Evolutionary conservation across 306 rosid genomes (phyloP), one percentile per base, ranked within the genome.

Genomic region (Crotalaria pallida): DNA sequence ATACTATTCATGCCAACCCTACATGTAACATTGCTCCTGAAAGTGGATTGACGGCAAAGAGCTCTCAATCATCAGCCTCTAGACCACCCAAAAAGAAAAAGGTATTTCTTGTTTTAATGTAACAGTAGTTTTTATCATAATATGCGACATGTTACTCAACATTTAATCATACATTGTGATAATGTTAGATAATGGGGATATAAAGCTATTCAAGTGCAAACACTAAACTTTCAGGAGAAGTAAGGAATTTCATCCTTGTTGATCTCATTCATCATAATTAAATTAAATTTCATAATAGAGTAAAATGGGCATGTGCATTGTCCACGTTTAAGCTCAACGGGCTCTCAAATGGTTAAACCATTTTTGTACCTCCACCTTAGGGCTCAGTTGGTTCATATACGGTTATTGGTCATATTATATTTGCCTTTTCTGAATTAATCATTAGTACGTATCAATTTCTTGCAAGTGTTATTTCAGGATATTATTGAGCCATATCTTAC

Each of bases 1-100:
- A 88, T 7, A 88, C 97, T 27, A 88, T 88, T 84, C 88, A 87
- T 84, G 87, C 96, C 56, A 88, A 86, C 77, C 80, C 95, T 49
- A 70, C 86, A 50, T 82, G 88, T 41, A 93, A 88, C 57, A 95
- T 94, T 31, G 79, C 83, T 23, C 57, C 85, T 5, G 36, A 8
- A 31, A 31, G 36, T 31, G 36, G 1, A 31, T 31, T 8, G 36
- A 4, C 36, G 0, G 6, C 6, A 6, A 31, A 31, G 8, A 31
- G 36, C 9, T 31, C 36, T 31, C 36, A 8, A 0, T 5, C 36
- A 0, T 31, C 36, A 5, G 36, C 36, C 36, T 31, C 36, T 6
- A 31, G 36, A 8, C 8, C 36, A 0, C 70, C 21, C 84, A 79
- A 81, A 72, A 91, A 86, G 68, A 88, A 81, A 21, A 84, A 57